Evolutionary conservation across 768 basidiomycete genomes (phyloP).

Genomic region (Panaeolus cyanescens): DNA sequence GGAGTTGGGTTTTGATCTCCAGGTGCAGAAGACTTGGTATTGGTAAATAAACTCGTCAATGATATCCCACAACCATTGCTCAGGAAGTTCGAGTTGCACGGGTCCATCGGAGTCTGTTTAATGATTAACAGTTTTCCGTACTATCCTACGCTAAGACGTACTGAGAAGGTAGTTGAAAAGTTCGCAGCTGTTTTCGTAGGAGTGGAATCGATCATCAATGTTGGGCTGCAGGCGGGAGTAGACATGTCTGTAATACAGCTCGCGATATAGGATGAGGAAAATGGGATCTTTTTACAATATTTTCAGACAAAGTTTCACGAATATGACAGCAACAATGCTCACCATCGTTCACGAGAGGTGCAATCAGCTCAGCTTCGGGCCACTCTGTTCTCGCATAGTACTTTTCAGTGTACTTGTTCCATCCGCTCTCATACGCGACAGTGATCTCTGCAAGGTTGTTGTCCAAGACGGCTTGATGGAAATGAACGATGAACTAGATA

Average conservation of each 20-base stretch:
- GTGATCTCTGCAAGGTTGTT: conserved; percentile 93
- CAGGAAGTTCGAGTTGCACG: conserved; percentile 89
- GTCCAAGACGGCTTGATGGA: conserved; percentile 89
- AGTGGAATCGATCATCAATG: conserved; percentile 97
- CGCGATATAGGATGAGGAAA: conserved; percentile 95
- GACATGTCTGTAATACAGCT: conserved; percentile 93
- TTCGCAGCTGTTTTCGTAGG: conserved; percentile 97
- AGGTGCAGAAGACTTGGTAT: conserved; percentile 94
- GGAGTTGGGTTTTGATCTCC: conserved; percentile 80
- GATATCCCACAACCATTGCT: conserved; percentile 99
- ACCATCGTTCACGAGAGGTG: conserved; percentile 94
- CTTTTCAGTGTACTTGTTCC: conserved; percentile 96
- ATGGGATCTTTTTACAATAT: conserved; percentile 61
- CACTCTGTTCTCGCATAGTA: conserved; percentile 94
- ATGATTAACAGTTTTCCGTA: background rate
- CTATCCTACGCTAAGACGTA: conserved; percentile 34
- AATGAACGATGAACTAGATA: conserved; percentile 87
- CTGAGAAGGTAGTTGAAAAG: conserved; percentile 97
- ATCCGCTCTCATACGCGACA: conserved; percentile 93
- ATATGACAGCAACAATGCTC: conserved; percentile 20
- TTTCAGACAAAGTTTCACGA: background rate
- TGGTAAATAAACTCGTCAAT: conserved; percentile 98
- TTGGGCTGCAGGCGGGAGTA: conserved; percentile 95
- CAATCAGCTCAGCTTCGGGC: conserved; percentile 96
- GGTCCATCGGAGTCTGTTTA: conserved; percentile 87